Percentiles rank a stretch among this genome's conserved stretches.
These are phyloP conservation scores for Marsdenia floribunda DNA, from an alignment of 257 asterid species.

Conservation along the genomic window DNA sequence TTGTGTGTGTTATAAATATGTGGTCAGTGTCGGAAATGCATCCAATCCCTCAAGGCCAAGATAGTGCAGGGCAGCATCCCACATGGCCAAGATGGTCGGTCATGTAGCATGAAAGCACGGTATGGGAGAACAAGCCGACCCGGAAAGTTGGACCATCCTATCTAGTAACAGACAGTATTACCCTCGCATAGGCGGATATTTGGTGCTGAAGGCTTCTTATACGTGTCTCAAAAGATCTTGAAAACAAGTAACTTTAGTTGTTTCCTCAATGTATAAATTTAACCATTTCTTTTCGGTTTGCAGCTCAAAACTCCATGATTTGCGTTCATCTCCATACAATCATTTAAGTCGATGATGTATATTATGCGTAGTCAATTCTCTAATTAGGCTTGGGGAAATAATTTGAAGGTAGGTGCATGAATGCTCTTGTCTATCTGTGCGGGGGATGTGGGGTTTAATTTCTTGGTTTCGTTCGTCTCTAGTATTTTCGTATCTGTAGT, in stretches of 20 bases:
- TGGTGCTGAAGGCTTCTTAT: not conserved
- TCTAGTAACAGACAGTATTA: not conserved
- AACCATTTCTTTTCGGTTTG: no score
- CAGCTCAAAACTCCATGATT: no score
- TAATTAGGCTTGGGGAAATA: no score
- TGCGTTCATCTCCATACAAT: no score
- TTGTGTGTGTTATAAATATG: not conserved
- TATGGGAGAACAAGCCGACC: not conserved
- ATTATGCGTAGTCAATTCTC: no score
- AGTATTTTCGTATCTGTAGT: not conserved
- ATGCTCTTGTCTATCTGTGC: not conserved
- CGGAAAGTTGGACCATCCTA: not conserved
- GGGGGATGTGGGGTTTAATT: not conserved
- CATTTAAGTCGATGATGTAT: no score
- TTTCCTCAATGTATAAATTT: not conserved
- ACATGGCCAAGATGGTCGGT: not conserved
- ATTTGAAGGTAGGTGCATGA: not conserved
- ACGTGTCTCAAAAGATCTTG: not conserved
- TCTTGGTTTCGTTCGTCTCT: not conserved
- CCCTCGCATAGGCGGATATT: not conserved
- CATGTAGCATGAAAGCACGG: not conserved
- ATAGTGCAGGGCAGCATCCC: not conserved
- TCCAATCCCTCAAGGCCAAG: not conserved
- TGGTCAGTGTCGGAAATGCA: not conserved
- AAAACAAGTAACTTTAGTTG: not conserved